Percentiles rank a stretch among this genome's conserved stretches.
These are phyloP conservation scores for Panicum miliaceum DNA, from an alignment of 176 grass and related monocot genomes.

Conservation along the genomic window DNA sequence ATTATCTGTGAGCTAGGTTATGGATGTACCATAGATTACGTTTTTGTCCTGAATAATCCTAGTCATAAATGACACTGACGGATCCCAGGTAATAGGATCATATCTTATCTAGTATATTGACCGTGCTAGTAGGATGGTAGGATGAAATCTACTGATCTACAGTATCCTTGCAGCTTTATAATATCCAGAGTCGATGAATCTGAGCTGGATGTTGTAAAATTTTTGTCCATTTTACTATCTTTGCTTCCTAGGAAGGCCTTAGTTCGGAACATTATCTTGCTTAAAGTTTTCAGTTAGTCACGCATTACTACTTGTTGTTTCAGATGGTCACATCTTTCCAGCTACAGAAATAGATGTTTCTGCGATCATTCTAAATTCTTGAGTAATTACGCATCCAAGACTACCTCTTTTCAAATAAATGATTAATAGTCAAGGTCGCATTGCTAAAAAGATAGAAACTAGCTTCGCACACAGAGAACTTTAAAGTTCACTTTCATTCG, in stretches of 20 bases:
- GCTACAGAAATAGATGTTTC: background rate
- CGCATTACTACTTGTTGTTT: background rate
- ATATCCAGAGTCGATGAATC: background rate
- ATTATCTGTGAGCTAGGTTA: background rate
- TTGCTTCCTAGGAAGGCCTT: background rate
- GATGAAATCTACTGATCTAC: background rate
- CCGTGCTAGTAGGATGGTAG: background rate
- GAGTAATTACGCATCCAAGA: background rate
- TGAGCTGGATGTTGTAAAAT: background rate
- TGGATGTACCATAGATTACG: background rate
- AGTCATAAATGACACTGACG: constrained; percentile 18
- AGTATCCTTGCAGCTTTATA: background rate
- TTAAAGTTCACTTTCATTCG: background rate
- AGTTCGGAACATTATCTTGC: background rate
- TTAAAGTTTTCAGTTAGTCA: background rate
- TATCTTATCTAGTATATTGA: constrained; percentile 3
- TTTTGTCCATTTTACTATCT: constrained; percentile 14
- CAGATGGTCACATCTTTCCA: background rate
- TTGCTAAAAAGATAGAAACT: background rate
- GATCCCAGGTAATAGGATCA: constrained; percentile 17
- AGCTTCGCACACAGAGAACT: background rate
- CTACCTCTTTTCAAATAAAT: background rate
- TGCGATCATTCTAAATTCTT: background rate
- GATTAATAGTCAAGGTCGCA: background rate
- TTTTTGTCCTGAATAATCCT: constrained; percentile 7